Percentiles rank a stretch among this genome's conserved stretches.
phyloP scores from a whole-genome alignment of 768 basidiomycete genomes.

The Trametes elegans region DNA sequence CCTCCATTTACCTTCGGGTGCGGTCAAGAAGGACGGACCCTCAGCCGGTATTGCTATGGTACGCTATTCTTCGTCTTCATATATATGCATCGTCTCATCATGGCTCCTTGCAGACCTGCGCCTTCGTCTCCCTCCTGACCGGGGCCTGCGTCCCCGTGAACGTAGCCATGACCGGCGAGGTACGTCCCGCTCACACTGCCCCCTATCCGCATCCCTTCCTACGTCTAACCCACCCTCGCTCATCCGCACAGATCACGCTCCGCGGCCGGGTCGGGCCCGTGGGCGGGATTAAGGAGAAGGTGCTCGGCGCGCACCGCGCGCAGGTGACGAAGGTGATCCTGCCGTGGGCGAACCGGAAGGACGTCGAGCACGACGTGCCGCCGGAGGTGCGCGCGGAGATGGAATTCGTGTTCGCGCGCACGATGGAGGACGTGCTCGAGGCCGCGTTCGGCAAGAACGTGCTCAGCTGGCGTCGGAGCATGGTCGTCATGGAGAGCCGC shows the following conservation, averaged over 20 bases:
- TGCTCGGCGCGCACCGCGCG: slow-evolving; percentile 87
- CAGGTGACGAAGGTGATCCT: slow-evolving; percentile 81
- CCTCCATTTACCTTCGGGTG: slow-evolving; percentile 84
- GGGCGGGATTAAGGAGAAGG: slow-evolving; percentile 90
- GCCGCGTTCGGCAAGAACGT: slow-evolving; percentile 77
- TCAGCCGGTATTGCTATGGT: slow-evolving; percentile 91
- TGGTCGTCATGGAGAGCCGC: slow-evolving; percentile 52
- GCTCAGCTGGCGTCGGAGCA: slow-evolving; percentile 60
- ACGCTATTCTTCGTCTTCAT: slow-evolving; percentile 14
- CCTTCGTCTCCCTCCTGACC: slow-evolving; percentile 82
- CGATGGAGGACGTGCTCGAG: slow-evolving; percentile 76
- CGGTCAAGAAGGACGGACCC: slow-evolving; percentile 92
- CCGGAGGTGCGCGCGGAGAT: slow-evolving; percentile 69
- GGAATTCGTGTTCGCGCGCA: slow-evolving; percentile 80
- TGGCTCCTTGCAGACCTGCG: slow-evolving; percentile 55
- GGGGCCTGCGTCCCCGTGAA: slow-evolving; percentile 70
- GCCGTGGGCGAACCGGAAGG: slow-evolving; percentile 81
- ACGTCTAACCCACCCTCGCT: background rate
- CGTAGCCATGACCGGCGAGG: slow-evolving; percentile 91
- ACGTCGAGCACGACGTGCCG: slow-evolving; percentile 84
- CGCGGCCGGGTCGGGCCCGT: slow-evolving; percentile 81
- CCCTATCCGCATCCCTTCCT: background rate
- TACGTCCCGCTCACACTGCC: slow-evolving; percentile 26
- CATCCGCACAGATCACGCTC: slow-evolving; percentile 60
- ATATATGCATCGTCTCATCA: background rate